These are phyloP conservation scores for Umbelopsis vinacea DNA, from an alignment of 192 early-diverging fungal genomes.

Conservation along the genomic window DNA sequence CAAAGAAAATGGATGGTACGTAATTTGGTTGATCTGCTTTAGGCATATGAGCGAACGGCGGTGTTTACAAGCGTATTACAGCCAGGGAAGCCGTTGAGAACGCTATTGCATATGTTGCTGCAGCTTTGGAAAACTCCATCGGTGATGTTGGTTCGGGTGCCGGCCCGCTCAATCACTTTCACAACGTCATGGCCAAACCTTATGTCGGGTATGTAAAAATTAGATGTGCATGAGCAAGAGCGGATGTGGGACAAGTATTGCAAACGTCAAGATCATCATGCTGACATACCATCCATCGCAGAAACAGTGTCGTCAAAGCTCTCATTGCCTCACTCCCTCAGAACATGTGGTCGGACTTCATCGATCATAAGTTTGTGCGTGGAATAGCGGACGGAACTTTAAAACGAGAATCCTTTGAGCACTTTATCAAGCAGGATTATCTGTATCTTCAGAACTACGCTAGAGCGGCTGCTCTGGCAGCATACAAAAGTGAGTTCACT, in stretches of 20 bases:
- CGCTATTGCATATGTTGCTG: slow-evolving; percentile 65
- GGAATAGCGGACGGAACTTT: slow-evolving; percentile 78
- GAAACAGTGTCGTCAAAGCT: slow-evolving; percentile 30
- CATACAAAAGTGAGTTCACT: slow-evolving; percentile 65
- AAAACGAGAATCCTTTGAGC: slow-evolving; percentile 66
- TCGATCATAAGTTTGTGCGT: slow-evolving; percentile 75
- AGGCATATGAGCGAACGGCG: background rate
- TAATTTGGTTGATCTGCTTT: background rate
- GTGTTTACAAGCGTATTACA: slow-evolving; percentile 21
- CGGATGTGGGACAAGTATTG: too few species aligned
- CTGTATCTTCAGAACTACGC: slow-evolving; percentile 82
- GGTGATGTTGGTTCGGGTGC: slow-evolving; percentile 64
- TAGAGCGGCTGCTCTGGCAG: slow-evolving; percentile 72
- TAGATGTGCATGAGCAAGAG: too few species aligned
- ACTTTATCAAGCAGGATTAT: slow-evolving; percentile 88
- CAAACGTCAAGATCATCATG: background rate
- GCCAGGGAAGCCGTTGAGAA: slow-evolving; percentile 57
- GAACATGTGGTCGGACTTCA: slow-evolving; percentile 65
- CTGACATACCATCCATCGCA: background rate
- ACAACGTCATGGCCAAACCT: slow-evolving; percentile 46
- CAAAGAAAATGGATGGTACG: slow-evolving; percentile 55
- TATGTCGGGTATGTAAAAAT: slow-evolving; percentile 47
- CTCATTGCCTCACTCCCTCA: slow-evolving; percentile 30
- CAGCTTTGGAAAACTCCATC: slow-evolving; percentile 64
- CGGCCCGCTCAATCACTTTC: slow-evolving; percentile 81